Evolutionary conservation across 176 grass and related monocot species (phyloP).

Genomic region (Olyra latifolia): DNA sequence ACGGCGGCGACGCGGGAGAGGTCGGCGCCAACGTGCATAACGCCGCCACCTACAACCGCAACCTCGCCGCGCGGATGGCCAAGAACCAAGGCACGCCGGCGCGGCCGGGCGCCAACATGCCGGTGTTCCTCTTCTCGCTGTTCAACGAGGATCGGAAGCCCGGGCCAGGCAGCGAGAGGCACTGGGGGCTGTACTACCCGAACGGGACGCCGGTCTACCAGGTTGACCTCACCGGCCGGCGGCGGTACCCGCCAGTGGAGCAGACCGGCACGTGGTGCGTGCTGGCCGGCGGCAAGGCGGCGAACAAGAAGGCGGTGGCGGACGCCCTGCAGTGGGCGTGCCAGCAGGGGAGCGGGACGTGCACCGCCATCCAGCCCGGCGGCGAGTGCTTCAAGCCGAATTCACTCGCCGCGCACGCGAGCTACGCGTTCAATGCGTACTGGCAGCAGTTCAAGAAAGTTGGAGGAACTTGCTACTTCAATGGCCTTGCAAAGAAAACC

Average conservation of each 20-base stretch:
- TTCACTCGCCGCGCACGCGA: slow-evolving; percentile 49
- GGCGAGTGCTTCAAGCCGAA: slow-evolving; percentile 43
- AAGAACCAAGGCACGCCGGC: slow-evolving; percentile 48
- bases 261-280: slow-evolving; percentile 49
- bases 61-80: slow-evolving; percentile 45
- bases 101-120: slow-evolving; percentile 31
- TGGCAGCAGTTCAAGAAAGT: slow-evolving; percentile 52
- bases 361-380: slow-evolving; percentile 51
- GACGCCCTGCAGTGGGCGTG: slow-evolving; percentile 54
- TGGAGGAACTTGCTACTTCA: slow-evolving; percentile 60
- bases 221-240: slow-evolving; percentile 49
- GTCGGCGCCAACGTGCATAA: slow-evolving; percentile 51
- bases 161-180: slow-evolving; percentile 42
- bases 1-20: slow-evolving; percentile 36
- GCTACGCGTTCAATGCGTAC: slow-evolving; percentile 69
- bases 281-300: slow-evolving; percentile 7
- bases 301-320: slow-evolving; percentile 30
- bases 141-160: slow-evolving; percentile 71
- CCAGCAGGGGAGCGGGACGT: slow-evolving; percentile 51
- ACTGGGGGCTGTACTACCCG: slow-evolving; percentile 69
- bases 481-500: slow-evolving; percentile 51
- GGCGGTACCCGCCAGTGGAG: slow-evolving; percentile 10
- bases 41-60: slow-evolving; percentile 57
- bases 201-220: slow-evolving; percentile 45
- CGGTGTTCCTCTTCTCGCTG: slow-evolving; percentile 59